Evolutionary conservation across 2,329 filamentous ascomycete species (phyloP).

Genomic region (Knoxdaviesia capensis): DNA sequence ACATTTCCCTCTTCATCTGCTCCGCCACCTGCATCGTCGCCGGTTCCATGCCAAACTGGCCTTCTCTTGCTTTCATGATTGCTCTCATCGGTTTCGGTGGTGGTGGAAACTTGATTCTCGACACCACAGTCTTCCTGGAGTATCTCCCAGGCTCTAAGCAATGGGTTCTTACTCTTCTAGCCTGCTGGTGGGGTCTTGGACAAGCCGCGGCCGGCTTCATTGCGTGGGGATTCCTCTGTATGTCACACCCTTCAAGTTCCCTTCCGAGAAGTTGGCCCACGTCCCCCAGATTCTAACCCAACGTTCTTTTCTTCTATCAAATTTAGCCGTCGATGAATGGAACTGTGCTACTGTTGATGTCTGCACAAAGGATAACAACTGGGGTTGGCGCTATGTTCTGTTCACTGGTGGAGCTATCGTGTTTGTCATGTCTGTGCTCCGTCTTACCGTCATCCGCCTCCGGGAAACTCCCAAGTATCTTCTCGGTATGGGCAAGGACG

Average conservation of each 20-base stretch:
- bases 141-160: conserved; percentile 25
- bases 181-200: conserved; percentile 30
- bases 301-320: too few species aligned
- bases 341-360: conserved; percentile 16
- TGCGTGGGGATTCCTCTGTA: conserved; percentile 21
- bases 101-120: conserved; percentile 28
- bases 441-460: conserved; percentile 25
- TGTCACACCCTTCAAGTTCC: conserved; percentile 7
- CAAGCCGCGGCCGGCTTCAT: conserved; percentile 25
- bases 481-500: conserved; percentile 20
- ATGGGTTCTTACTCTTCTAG: conserved; percentile 24
- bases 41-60: conserved; percentile 47
- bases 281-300: too few species aligned
- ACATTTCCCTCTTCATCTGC: conserved; percentile 29
- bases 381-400: conserved; percentile 29
- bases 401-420: conserved; percentile 23
- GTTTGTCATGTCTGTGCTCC: conserved; percentile 20
- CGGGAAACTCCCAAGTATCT: conserved; percentile 26
- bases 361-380: conserved; percentile 20
- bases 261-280: not conserved
- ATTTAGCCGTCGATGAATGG: conserved; percentile 15
- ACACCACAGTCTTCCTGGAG: conserved; percentile 30
- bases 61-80: conserved; percentile 41
- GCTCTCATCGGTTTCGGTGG: conserved; percentile 26
- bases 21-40: conserved; percentile 37